Conservation (phyloP, 108 stramenopile species). For the Cyclotella choctawhatcheeana region DNA sequence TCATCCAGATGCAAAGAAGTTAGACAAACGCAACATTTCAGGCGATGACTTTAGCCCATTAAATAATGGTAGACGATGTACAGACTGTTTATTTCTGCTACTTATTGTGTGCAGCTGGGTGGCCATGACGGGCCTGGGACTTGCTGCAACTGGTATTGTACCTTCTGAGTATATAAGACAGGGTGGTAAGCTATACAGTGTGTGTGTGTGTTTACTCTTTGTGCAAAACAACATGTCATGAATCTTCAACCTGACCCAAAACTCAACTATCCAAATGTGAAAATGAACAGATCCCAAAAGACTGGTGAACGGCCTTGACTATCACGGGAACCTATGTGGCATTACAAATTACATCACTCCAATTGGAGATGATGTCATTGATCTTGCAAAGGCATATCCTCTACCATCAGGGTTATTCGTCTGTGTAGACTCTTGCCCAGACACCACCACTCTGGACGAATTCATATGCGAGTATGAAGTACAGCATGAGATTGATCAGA, state of each 20-base stretch:
- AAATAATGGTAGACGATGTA: slow-evolving; percentile 55
- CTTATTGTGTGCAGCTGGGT: slow-evolving; percentile 53
- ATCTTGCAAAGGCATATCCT: slow-evolving; percentile 43
- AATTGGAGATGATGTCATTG: slow-evolving; percentile 26
- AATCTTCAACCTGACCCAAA: too few relatives aligned
- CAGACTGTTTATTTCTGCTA: slow-evolving; percentile 51
- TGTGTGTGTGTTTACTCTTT: too few relatives aligned
- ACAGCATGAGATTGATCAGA: slow-evolving; percentile 28
- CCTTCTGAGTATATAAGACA: slow-evolving; percentile 27
- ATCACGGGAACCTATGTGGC: slow-evolving; percentile 78
- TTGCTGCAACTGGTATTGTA: slow-evolving; percentile 36
- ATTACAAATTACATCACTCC: slow-evolving; percentile 47
- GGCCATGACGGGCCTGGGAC: slow-evolving; percentile 60
- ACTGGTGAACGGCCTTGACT: slow-evolving; percentile 57
- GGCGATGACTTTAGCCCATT: slow-evolving; percentile 37
- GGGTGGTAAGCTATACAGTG: too few relatives aligned
- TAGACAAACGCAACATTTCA: slow-evolving; percentile 8
- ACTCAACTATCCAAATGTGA: too few relatives aligned
- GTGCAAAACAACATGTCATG: too few relatives aligned
- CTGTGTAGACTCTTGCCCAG: slow-evolving; percentile 36
- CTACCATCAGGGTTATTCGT: slow-evolving; percentile 44
- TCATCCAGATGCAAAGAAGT: slow-evolving; percentile 24
- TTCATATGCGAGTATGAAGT: slow-evolving; percentile 56
- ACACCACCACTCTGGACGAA: slow-evolving; percentile 15
- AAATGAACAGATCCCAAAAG: slow-evolving; percentile 4